These are phyloP conservation scores for Aristolochia contorta DNA, from an alignment of 164 flowering plant species.

Conservation along the genomic window DNA sequence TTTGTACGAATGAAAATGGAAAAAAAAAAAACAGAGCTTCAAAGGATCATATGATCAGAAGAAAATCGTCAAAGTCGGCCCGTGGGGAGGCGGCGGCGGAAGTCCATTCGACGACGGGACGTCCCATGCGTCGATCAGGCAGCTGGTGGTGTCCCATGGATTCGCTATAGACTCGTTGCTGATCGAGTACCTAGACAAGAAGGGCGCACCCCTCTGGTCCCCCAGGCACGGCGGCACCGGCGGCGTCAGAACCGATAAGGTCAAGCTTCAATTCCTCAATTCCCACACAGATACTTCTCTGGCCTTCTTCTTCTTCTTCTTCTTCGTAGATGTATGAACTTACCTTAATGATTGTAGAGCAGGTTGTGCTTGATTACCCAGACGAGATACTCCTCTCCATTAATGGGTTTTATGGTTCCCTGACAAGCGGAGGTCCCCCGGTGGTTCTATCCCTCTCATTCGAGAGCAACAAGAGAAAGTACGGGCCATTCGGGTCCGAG, in stretches of 20 bases:
- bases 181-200: constrained; percentile 38
- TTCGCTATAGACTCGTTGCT: constrained; percentile 44
- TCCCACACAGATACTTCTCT: too few species aligned
- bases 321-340: neutral
- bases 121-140: constrained; percentile 32
- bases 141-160: constrained; percentile 40
- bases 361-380: constrained; percentile 69
- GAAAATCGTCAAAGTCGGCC: constrained; percentile 31
- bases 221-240: constrained; percentile 52
- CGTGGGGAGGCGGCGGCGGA: constrained; percentile 58
- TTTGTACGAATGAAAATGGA: neutral
- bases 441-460: constrained; percentile 53
- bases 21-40: constrained; percentile 1
- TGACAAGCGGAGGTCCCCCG: constrained; percentile 25
- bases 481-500: constrained; percentile 68
- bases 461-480: constrained; percentile 45
- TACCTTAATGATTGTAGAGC: constrained; percentile 4
- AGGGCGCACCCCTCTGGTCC: constrained; percentile 45
- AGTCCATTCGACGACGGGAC: constrained; percentile 51
- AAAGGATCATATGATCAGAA: constrained; percentile 6
- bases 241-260: constrained; percentile 29
- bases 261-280: constrained; percentile 1
- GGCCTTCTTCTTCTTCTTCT: neutral
- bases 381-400: constrained; percentile 56
- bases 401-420: constrained; percentile 49